Evolutionary conservation across 2,329 filamentous ascomycete species (phyloP).

Genomic region (Xylariaceae sp.): DNA sequence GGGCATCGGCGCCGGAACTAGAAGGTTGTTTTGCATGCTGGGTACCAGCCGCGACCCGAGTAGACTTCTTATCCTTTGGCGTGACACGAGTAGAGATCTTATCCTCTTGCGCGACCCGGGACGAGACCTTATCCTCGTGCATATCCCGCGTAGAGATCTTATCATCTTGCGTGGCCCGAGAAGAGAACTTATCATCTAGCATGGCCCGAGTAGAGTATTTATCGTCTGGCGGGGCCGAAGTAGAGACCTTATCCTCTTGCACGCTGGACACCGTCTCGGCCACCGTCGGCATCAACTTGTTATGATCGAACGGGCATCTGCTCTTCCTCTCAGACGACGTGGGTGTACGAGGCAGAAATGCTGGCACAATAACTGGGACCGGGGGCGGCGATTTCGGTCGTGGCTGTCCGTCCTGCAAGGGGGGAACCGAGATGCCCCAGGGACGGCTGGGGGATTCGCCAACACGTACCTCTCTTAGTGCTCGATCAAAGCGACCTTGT

Average conservation of each 20-base stretch:
- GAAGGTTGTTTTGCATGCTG: conserved; percentile 21
- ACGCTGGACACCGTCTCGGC: conserved; percentile 26
- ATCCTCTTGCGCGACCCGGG: no score
- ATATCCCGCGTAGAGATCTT: no score
- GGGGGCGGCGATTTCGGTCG: conserved; percentile 53
- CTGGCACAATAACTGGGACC: conserved; percentile 49
- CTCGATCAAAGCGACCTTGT: conserved; percentile 72
- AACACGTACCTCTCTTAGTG: conserved; percentile 82
- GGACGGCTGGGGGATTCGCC: conserved; percentile 90
- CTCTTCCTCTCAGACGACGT: conserved; percentile 31
- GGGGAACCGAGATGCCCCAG: conserved; percentile 22
- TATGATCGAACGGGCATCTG: conserved; percentile 57
- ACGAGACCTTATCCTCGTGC: no score
- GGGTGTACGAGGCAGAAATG: conserved; percentile 26
- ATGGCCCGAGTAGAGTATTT: no score
- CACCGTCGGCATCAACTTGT: conserved; percentile 36
- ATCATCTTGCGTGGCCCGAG: no score
- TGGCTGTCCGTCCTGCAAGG: conserved; percentile 39
- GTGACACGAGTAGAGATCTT: no score
- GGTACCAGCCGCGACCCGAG: conserved; percentile 19
- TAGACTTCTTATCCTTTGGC: conserved; percentile 20
- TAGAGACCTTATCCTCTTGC: conserved; percentile 26
- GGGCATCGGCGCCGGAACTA: conserved; percentile 22
- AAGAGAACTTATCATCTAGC: no score
- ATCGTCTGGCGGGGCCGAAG: conserved; percentile 6